phyloP scores from a whole-genome alignment of 2,329 filamentous ascomycete species.

The Fonsecaea multimorphosa region DNA sequence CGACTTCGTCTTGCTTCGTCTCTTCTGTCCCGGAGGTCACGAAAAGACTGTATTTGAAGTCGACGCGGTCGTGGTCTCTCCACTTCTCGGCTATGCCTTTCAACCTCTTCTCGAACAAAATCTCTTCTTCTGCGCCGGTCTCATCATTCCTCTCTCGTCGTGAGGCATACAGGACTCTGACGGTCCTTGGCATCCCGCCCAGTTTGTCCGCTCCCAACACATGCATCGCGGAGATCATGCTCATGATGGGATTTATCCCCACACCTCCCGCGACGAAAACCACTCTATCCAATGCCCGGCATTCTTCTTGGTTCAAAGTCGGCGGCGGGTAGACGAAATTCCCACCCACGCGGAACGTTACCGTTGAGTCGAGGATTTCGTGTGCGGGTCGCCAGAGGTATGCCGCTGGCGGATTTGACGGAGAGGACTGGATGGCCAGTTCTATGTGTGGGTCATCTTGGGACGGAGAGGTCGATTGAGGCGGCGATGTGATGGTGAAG shows the following conservation, averaged over 20 bases:
- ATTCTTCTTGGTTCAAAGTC: conserved; percentile 47
- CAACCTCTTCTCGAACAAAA: conserved; percentile 62
- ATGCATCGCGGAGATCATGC: conserved; percentile 40
- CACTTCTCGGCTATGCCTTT: conserved; percentile 48
- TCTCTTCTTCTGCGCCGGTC: conserved; percentile 40
- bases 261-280: conserved; percentile 82
- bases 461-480: conserved; percentile 49
- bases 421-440: conserved; percentile 76
- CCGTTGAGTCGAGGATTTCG: conserved; percentile 61
- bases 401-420: conserved; percentile 72
- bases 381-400: conserved; percentile 72
- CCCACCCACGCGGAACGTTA: conserved; percentile 77
- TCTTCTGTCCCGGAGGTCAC: conserved; percentile 47
- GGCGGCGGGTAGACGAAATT: conserved; percentile 79
- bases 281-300: conserved; percentile 58
- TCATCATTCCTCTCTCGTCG: conserved; percentile 34
- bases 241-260: conserved; percentile 67
- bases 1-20: neutral
- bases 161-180: conserved; percentile 37
- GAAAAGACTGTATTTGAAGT: conserved; percentile 56
- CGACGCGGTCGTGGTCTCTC: conserved; percentile 43
- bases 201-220: conserved; percentile 24
- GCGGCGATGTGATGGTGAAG: conserved; percentile 84
- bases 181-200: conserved; percentile 27
- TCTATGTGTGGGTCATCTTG: conserved; percentile 65